Evolutionary conservation across 2,329 filamentous ascomycete species (phyloP).

Genomic region (Pseudocercospora fijiensis): DNA sequence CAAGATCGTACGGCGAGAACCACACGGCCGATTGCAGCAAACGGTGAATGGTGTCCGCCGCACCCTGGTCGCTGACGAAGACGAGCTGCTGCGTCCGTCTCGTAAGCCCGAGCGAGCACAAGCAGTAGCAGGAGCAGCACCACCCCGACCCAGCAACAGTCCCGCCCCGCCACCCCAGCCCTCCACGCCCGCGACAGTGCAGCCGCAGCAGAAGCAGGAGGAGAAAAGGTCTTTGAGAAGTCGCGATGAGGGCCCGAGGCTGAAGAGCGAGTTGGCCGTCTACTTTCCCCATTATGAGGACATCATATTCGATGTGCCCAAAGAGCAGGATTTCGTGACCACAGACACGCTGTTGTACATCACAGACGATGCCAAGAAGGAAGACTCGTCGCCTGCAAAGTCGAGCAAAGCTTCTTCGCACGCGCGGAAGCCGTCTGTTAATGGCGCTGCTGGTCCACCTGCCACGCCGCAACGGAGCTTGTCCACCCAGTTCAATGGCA

Average conservation of each 20-base stretch:
- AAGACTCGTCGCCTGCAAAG: conserved; percentile 20
- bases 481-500: conserved; percentile 24
- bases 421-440: conserved; percentile 16
- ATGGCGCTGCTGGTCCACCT: conserved; percentile 18
- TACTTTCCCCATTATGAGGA: conserved; percentile 96
- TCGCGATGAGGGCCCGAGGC: conserved; percentile 74
- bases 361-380: conserved; percentile 31
- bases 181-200: conserved; percentile 1
- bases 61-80: conserved; percentile 30
- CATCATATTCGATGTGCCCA: conserved; percentile 80
- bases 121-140: no score
- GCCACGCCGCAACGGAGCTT: conserved; percentile 21
- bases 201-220: conserved; percentile 39
- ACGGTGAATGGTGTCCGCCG: conserved; percentile 46
- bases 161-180: conserved; percentile 21
- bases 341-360: conserved; percentile 32
- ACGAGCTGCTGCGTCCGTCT: conserved; percentile 22
- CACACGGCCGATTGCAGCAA: conserved; percentile 44
- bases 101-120: conserved; percentile 16
- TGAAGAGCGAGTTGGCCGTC: conserved; percentile 85
- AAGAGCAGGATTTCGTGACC: conserved; percentile 65
- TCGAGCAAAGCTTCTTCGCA: conserved; percentile 11
- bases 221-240: conserved; percentile 79
- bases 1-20: conserved; percentile 45
- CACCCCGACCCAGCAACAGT: neutral